Conservation (phyloP, 768 basidiomycete species). For the Wakefieldia striispora region DNA sequence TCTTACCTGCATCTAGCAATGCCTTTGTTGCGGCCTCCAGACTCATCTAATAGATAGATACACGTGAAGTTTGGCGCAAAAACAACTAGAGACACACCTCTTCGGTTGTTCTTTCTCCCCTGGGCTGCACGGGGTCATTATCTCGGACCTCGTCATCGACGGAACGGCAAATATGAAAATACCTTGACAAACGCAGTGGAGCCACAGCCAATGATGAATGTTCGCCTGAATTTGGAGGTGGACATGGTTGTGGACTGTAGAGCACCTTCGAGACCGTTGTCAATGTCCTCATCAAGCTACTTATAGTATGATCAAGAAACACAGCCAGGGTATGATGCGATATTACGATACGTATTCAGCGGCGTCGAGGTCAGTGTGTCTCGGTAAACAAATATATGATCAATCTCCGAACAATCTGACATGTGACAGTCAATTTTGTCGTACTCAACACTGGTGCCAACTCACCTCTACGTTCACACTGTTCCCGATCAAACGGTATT, state of each 20-base stretch:
- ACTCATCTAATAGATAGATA: background rate
- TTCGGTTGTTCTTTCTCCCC: slow-evolving; percentile 59
- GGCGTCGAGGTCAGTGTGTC: background rate
- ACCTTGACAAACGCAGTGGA: slow-evolving; percentile 81
- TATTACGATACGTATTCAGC: background rate
- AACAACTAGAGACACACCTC: slow-evolving; percentile 42
- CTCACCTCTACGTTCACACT: slow-evolving; percentile 74
- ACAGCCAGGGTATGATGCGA: too few species aligned
- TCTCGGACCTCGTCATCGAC: background rate
- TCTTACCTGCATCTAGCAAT: slow-evolving; percentile 73
- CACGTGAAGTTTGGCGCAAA: background rate
- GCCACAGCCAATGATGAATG: slow-evolving; percentile 71
- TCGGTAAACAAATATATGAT: slow-evolving; percentile 53
- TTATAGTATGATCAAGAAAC: too few species aligned
- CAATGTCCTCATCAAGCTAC: too few species aligned
- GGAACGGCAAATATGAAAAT: background rate
- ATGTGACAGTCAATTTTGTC: background rate
- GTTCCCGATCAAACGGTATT: slow-evolving; percentile 78
- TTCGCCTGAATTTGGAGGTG: slow-evolving; percentile 18
- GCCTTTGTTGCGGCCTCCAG: slow-evolving; percentile 77
- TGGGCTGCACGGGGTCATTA: slow-evolving; percentile 46
- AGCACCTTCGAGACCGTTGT: too few species aligned
- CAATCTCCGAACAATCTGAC: slow-evolving; percentile 48
- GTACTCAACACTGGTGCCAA: background rate
- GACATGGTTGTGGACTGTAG: background rate